phyloP scores from a whole-genome alignment of 176 grass and related monocot species.

The Alloteropsis semialata region DNA sequence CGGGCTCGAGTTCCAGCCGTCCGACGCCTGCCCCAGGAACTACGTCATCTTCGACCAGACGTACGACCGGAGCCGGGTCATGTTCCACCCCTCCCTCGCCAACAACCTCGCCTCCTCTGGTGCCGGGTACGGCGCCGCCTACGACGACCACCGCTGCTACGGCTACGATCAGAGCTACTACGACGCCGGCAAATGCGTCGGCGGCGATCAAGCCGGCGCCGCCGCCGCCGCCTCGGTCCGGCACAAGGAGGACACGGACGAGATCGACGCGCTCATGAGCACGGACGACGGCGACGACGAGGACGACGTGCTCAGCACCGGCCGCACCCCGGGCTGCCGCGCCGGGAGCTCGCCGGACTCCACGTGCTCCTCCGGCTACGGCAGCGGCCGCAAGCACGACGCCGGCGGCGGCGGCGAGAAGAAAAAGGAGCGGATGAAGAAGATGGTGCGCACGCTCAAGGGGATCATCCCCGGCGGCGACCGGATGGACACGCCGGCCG shows the following conservation, averaged over 20 bases:
- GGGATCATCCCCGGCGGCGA: conserved; percentile 84
- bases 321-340: conserved; percentile 62
- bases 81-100: conserved; percentile 89
- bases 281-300: conserved; percentile 81
- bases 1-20: conserved; percentile 84
- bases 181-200: not conserved
- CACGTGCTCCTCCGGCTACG: conserved; percentile 71
- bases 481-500: conserved; percentile 83
- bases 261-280: conserved; percentile 91
- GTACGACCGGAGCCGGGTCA: conserved; percentile 69
- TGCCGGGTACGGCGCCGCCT: conserved; percentile 27
- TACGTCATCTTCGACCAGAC: conserved; percentile 99
- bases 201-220: not conserved
- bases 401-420: not conserved
- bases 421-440: conserved; percentile 89
- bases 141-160: conserved; percentile 18
- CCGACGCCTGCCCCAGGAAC: conserved; percentile 88
- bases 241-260: conserved; percentile 81
- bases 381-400: not conserved
- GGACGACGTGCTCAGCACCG: conserved; percentile 88
- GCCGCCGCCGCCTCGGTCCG: conserved; percentile 30
- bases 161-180: not conserved
- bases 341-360: conserved; percentile 65
- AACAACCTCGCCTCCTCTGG: conserved; percentile 45
- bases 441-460: conserved; percentile 84